Evolutionary conservation across 768 basidiomycete genomes (phyloP).

Genomic region (Fistulinella prunicolor): DNA sequence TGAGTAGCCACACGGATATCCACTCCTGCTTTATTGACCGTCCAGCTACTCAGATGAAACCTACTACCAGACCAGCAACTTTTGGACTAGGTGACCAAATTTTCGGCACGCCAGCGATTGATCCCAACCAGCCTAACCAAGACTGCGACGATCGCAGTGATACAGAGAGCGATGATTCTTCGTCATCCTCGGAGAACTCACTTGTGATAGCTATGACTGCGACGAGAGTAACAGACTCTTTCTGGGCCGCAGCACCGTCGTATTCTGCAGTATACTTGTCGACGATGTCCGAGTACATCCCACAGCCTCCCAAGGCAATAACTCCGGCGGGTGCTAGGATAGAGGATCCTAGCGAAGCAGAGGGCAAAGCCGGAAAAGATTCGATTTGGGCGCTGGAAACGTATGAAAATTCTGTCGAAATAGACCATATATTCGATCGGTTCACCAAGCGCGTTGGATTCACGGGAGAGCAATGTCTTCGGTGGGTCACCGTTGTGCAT

Average conservation of each 20-base stretch:
- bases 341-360: conserved; percentile 42
- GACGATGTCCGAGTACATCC: conserved; percentile 69
- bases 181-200: conserved; percentile 45
- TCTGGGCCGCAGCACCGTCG: conserved; percentile 64
- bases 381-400: conserved; percentile 64
- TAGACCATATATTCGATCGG: conserved; percentile 84
- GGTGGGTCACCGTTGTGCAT: conserved; percentile 43
- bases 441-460: conserved; percentile 71
- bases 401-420: conserved; percentile 76
- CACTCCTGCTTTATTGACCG: background rate
- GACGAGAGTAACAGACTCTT: conserved; percentile 52
- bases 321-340: conserved; percentile 37
- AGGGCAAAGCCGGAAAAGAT: conserved; percentile 45
- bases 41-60: conserved; percentile 21
- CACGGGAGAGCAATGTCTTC: conserved; percentile 81
- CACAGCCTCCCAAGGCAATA: conserved; percentile 51
- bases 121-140: conserved; percentile 14
- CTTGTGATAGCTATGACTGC: conserved; percentile 58
- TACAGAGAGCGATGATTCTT: conserved; percentile 36
- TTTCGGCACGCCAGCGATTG: conserved; percentile 43
- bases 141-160: conserved; percentile 28
- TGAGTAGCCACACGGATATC: conserved; percentile 31
- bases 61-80: conserved; percentile 29
- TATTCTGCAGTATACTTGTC: conserved; percentile 74
- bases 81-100: conserved; percentile 67